Conservation (phyloP, 306 rosid genomes). For the Inga oerstediana region DNA sequence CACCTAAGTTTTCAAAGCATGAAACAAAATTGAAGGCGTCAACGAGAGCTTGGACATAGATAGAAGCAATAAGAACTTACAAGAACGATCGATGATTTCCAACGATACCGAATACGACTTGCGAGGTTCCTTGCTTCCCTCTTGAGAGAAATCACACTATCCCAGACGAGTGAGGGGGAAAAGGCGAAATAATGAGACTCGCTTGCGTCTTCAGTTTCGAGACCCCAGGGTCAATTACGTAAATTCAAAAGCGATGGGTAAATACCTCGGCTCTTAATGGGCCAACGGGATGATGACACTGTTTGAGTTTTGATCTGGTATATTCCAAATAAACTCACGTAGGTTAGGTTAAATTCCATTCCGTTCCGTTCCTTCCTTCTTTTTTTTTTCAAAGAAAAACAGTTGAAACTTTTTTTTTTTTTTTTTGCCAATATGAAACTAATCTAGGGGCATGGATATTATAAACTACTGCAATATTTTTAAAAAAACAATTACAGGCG, state of each 20-base stretch:
- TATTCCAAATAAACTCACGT: not conserved
- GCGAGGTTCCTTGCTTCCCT: constrained; percentile 12
- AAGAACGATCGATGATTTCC: constrained; percentile 29
- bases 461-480: not conserved
- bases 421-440: not conserved
- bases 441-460: not conserved
- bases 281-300: not conserved
- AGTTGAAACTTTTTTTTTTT: too few species aligned
- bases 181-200: not conserved
- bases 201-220: not conserved
- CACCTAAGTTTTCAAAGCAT: not conserved
- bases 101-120: constrained; percentile 2
- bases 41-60: constrained; percentile 1
- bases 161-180: not conserved
- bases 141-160: constrained; percentile 20
- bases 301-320: not conserved
- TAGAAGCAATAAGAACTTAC: constrained; percentile 42
- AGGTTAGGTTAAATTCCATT: not conserved
- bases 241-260: not conserved
- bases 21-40: not conserved
- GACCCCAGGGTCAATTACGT: not conserved
- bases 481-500: not conserved
- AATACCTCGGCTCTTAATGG: not conserved
- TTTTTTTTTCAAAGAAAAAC: not conserved
- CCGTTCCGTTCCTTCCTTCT: not conserved